These are phyloP conservation scores for Symbiodinium natans DNA, from an alignment of 73 alveolate species.

Conservation along the genomic window DNA sequence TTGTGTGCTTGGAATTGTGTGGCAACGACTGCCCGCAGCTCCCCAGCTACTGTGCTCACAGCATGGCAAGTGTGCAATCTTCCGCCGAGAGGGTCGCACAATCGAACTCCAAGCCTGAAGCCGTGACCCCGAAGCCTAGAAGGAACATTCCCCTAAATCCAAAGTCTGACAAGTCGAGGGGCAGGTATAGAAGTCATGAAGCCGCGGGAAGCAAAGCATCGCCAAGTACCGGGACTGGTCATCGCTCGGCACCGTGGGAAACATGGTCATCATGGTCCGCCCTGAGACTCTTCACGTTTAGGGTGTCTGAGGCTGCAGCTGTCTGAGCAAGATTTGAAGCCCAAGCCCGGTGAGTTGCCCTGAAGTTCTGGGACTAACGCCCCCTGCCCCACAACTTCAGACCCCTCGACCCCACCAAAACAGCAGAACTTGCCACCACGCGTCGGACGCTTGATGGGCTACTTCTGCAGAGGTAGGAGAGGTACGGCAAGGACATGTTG, in stretches of 20 bases:
- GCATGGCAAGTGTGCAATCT: no score
- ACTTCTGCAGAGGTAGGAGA: constrained; percentile 50
- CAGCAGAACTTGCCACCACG: neutral
- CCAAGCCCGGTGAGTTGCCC: neutral
- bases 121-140: no score
- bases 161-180: no score
- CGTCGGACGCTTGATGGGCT: neutral
- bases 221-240: constrained; percentile 88
- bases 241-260: constrained; percentile 90
- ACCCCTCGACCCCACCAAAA: no score
- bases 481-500: constrained; percentile 78
- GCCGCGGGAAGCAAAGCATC: constrained; percentile 65
- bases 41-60: no score
- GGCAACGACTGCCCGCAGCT: no score
- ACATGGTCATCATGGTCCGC: constrained; percentile 91
- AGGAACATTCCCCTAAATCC: no score
- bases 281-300: neutral
- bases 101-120: no score
- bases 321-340: neutral
- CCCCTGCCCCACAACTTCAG: neutral
- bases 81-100: no score
- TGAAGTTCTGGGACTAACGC: neutral
- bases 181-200: constrained; percentile 66
- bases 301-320: neutral
- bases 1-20: no score